phyloP scores from a whole-genome alignment of 352 stramenopile genomes.

The Pythium dissimile region DNA sequence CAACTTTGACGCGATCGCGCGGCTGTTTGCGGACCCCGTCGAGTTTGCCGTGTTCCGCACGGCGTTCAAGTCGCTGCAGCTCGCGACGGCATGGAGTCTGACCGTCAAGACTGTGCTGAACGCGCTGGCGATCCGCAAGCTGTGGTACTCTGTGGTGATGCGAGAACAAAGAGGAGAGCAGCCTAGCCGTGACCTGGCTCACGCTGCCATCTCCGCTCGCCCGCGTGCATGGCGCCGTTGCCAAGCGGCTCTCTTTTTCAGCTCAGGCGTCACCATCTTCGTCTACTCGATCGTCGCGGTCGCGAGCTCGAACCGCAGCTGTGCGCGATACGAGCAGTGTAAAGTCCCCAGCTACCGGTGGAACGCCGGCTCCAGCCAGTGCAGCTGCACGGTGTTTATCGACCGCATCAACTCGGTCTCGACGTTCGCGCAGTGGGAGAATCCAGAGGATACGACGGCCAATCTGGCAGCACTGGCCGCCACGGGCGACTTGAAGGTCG shows the following conservation, averaged over 20 bases:
- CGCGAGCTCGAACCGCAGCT: neutral
- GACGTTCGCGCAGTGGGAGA: conserved; percentile 16
- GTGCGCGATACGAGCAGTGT: neutral
- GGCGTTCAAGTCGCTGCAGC: conserved; percentile 46
- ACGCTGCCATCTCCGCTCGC: neutral
- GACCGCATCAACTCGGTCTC: conserved; percentile 3
- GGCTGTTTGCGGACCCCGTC: conserved; percentile 40
- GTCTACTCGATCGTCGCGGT: conserved; percentile 16
- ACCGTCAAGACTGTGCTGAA: conserved; percentile 35
- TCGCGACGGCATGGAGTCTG: conserved; percentile 22
- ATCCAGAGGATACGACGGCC: conserved; percentile 6
- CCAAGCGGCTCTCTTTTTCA: conserved; percentile 2
- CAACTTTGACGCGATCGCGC: conserved; percentile 33
- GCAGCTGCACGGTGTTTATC: conserved; percentile 28
- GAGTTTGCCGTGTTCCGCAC: conserved; percentile 38
- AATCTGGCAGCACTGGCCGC: conserved; percentile 6
- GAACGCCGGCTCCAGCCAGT: conserved; percentile 12
- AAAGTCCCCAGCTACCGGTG: conserved; percentile 16
- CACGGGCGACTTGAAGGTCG: conserved; percentile 8
- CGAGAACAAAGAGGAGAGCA: neutral
- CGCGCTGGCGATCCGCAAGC: conserved; percentile 37
- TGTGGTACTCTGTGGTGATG: conserved; percentile 11
- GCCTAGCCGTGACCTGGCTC: no score
- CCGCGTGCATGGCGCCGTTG: neutral
- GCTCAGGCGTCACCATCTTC: conserved; percentile 6